A percentile compares a stretch with the other conserved stretches of the same genome.
phyloP scores from a whole-genome alignment of 2,329 filamentous ascomycete genomes.

The Arachnomyces sp. region DNA sequence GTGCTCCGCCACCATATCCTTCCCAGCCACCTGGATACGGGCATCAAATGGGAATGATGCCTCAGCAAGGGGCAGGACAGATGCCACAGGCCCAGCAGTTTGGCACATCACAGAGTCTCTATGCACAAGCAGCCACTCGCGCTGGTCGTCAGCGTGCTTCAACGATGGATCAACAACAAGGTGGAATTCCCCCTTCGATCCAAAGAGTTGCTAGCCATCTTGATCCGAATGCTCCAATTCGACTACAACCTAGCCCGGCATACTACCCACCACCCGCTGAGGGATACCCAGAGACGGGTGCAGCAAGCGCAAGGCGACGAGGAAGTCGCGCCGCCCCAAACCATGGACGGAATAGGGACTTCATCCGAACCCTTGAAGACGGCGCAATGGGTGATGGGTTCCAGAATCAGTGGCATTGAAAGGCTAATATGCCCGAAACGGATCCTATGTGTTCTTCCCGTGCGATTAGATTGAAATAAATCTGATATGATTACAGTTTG shows the following conservation, averaged over 20 bases:
- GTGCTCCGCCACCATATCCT: conserved; percentile 69
- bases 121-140: conserved; percentile 67
- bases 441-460: not conserved
- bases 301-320: conserved; percentile 61
- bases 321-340: conserved; percentile 60
- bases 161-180: conserved; percentile 92
- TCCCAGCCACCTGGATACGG: conserved; percentile 64
- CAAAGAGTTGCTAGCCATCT: conserved; percentile 94
- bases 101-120: conserved; percentile 63
- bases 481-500: not conserved
- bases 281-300: conserved; percentile 61
- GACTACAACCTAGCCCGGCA: conserved; percentile 87
- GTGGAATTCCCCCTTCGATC: conserved; percentile 83
- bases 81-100: conserved; percentile 63
- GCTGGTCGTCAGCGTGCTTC: conserved; percentile 81
- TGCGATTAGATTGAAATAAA: not conserved
- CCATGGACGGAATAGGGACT: conserved; percentile 59
- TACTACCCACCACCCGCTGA: conserved; percentile 94
- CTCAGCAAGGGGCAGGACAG: conserved; percentile 48
- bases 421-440: not conserved
- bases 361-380: conserved; percentile 91
- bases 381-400: conserved; percentile 89
- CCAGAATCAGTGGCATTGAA: conserved; percentile 64
- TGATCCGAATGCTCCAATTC: conserved; percentile 88
- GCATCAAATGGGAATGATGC: conserved; percentile 62